Evolutionary conservation across 768 basidiomycete genomes (phyloP).

Genomic region (Hygrocybe coccinea): DNA sequence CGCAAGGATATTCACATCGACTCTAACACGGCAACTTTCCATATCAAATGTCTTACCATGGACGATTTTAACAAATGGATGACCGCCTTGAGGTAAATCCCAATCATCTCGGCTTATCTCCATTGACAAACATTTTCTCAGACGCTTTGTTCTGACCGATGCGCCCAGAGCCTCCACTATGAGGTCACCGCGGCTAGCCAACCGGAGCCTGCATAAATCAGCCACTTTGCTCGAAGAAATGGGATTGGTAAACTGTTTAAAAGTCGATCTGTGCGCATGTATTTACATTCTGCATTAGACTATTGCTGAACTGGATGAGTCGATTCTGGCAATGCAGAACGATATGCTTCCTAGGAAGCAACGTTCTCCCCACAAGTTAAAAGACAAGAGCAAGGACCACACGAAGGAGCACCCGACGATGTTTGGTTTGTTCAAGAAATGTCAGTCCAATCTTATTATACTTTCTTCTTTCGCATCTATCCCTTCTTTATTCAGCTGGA

Average conservation of each 20-base stretch:
- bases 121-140: constrained; percentile 28
- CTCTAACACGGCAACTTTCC: constrained; percentile 70
- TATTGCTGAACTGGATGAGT: constrained; percentile 54
- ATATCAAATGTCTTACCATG: constrained; percentile 68
- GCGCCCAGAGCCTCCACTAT: constrained; percentile 40
- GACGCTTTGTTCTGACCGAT: constrained; percentile 61
- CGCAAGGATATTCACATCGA: constrained; percentile 81
- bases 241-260: constrained; percentile 43
- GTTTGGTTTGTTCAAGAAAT: constrained; percentile 61
- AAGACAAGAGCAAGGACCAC: constrained; percentile 47
- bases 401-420: constrained; percentile 20
- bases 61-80: constrained; percentile 76
- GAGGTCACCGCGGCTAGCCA: constrained; percentile 42
- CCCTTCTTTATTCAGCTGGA: neutral
- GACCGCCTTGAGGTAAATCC: constrained; percentile 59
- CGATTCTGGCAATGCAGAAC: constrained; percentile 41
- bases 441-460: constrained; percentile 30
- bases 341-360: constrained; percentile 37
- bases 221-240: constrained; percentile 61
- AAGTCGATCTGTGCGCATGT: neutral
- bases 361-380: constrained; percentile 41
- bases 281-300: constrained; percentile 37
- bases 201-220: constrained; percentile 43
- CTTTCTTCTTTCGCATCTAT: neutral
- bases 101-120: constrained; percentile 6